These are phyloP conservation scores for Hemisphaericaspora subhashii DNA, from an alignment of 1,139 yeast genomes.

Conservation along the genomic window DNA sequence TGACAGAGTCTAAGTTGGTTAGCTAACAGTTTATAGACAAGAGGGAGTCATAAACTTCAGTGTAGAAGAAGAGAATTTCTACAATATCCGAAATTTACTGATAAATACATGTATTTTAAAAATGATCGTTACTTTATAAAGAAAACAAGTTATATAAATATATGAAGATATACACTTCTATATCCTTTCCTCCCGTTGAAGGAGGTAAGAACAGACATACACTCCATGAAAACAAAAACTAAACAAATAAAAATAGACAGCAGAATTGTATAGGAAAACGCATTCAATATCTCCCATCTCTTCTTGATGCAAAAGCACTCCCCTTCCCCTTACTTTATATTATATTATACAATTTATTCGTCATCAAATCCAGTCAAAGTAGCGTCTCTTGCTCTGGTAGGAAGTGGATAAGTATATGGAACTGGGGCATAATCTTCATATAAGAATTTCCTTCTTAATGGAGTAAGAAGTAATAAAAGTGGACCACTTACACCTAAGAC, in stretches of 20 bases:
- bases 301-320: too few species aligned
- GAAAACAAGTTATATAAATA: constrained; percentile 3
- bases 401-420: constrained; percentile 71
- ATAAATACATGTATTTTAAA: constrained; percentile 1
- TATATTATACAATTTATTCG: not conserved
- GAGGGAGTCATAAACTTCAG: too few species aligned
- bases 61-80: too few species aligned
- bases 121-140: not conserved
- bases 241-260: not conserved
- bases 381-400: constrained; percentile 53
- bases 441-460: constrained; percentile 67
- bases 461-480: constrained; percentile 58
- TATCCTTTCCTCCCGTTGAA: not conserved
- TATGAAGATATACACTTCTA: not conserved
- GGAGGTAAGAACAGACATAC: not conserved
- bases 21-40: too few species aligned
- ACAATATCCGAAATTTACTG: too few species aligned
- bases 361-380: constrained; percentile 59
- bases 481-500: constrained; percentile 71
- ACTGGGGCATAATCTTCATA: constrained; percentile 69
- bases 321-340: too few species aligned
- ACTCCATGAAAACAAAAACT: not conserved
- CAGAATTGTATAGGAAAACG: not conserved
- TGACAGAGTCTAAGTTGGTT: too few species aligned
- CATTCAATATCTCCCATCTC: not conserved